Evolutionary conservation across 495 filamentous ascomycete species (phyloP).

Genomic region (Cladorrhinum samala): DNA sequence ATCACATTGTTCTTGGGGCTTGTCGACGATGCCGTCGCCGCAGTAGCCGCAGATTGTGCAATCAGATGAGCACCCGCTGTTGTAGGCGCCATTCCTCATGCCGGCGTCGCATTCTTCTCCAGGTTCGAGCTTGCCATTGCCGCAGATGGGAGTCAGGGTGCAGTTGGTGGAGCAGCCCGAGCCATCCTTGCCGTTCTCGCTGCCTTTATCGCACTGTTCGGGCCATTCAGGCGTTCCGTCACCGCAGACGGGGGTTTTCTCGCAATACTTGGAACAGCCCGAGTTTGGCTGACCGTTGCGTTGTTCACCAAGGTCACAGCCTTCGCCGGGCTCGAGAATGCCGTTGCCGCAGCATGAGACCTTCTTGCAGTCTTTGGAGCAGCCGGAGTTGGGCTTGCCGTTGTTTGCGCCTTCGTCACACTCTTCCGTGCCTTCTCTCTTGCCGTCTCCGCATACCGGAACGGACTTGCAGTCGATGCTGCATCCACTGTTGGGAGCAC

Average conservation of each 20-base stretch:
- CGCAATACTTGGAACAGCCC: conserved; percentile 6
- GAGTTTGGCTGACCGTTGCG: conserved; percentile 7
- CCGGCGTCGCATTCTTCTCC: conserved; percentile 20
- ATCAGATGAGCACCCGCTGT: conserved; percentile 14
- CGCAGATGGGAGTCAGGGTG: conserved; percentile 10
- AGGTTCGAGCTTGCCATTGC: conserved; percentile 13
- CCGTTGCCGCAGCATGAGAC: conserved; percentile 14
- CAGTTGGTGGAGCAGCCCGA: conserved; percentile 13
- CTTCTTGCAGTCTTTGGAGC: conserved; percentile 11
- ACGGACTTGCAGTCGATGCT: conserved; percentile 3
- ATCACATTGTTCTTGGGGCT: conserved; percentile 14
- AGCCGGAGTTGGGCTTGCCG: conserved; percentile 10
- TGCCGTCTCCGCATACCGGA: conserved; percentile 1
- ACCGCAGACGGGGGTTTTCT: conserved; percentile 1
- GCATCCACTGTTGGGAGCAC: conserved; percentile 1
- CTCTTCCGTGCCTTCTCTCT: background rate
- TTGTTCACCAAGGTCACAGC: conserved; percentile 9
- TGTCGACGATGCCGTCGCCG: conserved; percentile 16
- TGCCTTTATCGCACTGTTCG: conserved; percentile 13
- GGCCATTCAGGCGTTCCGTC: conserved; percentile 7
- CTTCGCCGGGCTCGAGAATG: conserved; percentile 9
- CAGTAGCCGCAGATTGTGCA: conserved; percentile 21
- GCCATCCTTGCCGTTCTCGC: conserved; percentile 8
- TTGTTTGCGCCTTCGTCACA: conserved; percentile 13
- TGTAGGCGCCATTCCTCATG: conserved; percentile 11